Percentiles rank a stretch among this genome's conserved stretches.
Evolutionary conservation across 2,329 filamentous ascomycete species (phyloP).

Genomic region (Colletotrichum lupini): DNA sequence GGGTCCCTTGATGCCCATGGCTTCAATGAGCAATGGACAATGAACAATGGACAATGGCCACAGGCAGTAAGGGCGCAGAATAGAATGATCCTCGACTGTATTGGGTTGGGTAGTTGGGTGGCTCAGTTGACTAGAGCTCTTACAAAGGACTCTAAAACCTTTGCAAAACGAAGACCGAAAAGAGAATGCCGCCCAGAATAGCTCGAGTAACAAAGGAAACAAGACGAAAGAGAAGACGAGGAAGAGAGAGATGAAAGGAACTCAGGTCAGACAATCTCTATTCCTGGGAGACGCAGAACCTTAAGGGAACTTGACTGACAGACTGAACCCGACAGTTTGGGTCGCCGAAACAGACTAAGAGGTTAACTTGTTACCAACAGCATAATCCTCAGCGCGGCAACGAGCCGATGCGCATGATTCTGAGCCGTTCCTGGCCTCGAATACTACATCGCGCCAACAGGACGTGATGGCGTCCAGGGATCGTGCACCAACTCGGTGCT

Average conservation of each 20-base stretch:
- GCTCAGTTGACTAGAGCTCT: not conserved
- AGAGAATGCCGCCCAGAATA: not conserved
- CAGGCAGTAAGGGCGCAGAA: no score
- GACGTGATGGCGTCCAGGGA: constrained; percentile 6
- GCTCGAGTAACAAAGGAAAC: constrained; percentile 7
- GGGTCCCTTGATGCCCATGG: not conserved
- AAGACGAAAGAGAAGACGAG: not conserved
- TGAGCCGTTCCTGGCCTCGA: constrained; percentile 6
- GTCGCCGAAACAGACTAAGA: constrained; percentile 23
- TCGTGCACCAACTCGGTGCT: constrained; percentile 11
- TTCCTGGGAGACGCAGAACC: not conserved
- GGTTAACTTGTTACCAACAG: constrained; percentile 15
- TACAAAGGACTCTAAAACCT: no score
- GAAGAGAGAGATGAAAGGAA: not conserved
- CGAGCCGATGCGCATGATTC: constrained; percentile 23
- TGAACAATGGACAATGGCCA: no score
- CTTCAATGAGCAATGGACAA: not conserved
- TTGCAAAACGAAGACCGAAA: not conserved
- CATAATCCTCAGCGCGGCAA: constrained; percentile 26
- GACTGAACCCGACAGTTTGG: not conserved
- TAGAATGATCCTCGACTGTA: no score
- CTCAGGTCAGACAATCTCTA: not conserved
- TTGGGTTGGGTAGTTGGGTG: no score
- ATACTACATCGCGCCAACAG: constrained; percentile 29
- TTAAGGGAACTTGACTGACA: not conserved